Percentiles rank a stretch among this genome's conserved stretches.
phyloP scores from a whole-genome alignment of 306 rosid genomes.

The Hylodesmum podocarpum region DNA sequence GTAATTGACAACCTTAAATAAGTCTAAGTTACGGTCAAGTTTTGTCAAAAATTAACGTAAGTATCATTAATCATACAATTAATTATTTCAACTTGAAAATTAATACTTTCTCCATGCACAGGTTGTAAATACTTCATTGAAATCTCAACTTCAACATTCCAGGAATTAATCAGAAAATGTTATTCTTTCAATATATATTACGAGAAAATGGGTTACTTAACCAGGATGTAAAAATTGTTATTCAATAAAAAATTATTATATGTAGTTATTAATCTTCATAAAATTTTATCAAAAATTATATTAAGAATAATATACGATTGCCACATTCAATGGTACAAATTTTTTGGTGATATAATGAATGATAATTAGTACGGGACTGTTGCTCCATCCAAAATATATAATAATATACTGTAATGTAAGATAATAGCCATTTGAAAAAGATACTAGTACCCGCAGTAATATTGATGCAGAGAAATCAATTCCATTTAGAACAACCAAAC shows the following conservation, averaged over 20 bases:
- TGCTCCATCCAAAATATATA: background rate
- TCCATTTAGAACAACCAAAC: background rate
- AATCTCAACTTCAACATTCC: background rate
- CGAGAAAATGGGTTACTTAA: too few species aligned
- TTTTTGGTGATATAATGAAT: background rate
- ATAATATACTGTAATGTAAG: background rate
- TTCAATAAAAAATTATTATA: too few species aligned
- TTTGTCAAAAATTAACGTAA: background rate
- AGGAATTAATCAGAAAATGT: background rate
- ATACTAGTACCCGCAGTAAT: background rate
- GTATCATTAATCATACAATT: background rate
- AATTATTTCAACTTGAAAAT: background rate
- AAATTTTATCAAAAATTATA: too few species aligned
- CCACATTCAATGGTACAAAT: background rate
- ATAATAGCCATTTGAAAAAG: background rate
- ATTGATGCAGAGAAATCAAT: background rate
- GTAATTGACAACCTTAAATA: background rate
- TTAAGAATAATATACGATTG: too few species aligned
- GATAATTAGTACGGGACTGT: background rate
- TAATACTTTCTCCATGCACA: background rate
- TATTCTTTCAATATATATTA: background rate
- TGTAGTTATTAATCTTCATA: too few species aligned
- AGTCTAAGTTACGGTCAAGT: background rate
- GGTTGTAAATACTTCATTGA: too few species aligned
- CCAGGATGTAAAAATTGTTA: too few species aligned